Evolutionary conservation across 2,329 filamentous ascomycete species (phyloP).

Genomic region (Ambrosiella cleistominuta): DNA sequence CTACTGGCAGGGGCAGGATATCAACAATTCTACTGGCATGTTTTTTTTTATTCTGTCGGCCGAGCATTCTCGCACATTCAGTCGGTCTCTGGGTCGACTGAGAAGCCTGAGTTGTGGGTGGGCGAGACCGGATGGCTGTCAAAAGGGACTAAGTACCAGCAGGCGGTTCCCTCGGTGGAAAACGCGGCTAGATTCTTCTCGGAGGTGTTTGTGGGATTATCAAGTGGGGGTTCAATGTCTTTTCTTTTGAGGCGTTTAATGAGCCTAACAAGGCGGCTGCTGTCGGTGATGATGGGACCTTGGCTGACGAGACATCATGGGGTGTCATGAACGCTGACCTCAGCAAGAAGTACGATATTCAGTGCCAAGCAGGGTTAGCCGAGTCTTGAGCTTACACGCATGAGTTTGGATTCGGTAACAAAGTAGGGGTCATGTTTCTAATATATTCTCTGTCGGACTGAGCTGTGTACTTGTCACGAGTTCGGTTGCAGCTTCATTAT

Average conservation of each 20-base stretch:
- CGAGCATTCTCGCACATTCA: conserved; percentile 48
- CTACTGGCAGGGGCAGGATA: conserved; percentile 51
- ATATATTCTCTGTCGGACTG: neutral
- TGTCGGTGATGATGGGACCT: conserved; percentile 43
- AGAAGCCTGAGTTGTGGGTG: conserved; percentile 47
- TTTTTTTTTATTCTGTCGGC: conserved; percentile 52
- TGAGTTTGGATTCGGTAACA: neutral
- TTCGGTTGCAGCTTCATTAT: no score
- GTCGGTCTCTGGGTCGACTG: conserved; percentile 29
- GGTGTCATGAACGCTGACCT: conserved; percentile 46
- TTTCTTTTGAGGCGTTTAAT: conserved; percentile 59
- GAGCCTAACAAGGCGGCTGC: conserved; percentile 53
- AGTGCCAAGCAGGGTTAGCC: conserved; percentile 13
- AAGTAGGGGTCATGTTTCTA: neutral
- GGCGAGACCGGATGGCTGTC: conserved; percentile 53
- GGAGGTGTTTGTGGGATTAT: conserved; percentile 44
- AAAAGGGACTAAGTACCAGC: conserved; percentile 43
- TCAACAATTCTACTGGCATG: conserved; percentile 35
- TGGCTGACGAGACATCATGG: conserved; percentile 50
- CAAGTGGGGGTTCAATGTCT: conserved; percentile 48
- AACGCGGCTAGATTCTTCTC: conserved; percentile 45
- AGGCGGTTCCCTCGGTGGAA: conserved; percentile 38
- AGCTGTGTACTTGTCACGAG: no score
- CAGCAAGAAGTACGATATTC: conserved; percentile 32
- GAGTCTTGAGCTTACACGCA: neutral